Evolutionary conservation across 768 basidiomycete species (phyloP).

Genomic region (Boletus edulis): DNA sequence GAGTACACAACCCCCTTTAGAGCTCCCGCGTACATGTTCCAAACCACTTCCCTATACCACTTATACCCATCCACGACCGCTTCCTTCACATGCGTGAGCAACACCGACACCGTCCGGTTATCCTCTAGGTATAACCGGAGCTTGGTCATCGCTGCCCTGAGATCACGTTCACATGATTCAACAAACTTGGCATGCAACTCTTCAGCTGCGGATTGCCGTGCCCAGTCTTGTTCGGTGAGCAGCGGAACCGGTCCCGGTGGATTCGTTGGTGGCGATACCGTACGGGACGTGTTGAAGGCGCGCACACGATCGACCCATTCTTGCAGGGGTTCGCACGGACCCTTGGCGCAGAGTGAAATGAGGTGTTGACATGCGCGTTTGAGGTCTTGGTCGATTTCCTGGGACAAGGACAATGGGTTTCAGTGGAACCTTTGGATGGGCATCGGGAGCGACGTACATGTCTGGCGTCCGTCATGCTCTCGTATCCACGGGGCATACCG

Average conservation of each 20-base stretch:
- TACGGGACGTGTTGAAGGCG: constrained; percentile 29
- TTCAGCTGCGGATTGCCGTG: constrained; percentile 47
- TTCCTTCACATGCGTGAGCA: constrained; percentile 75
- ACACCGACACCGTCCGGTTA: constrained; percentile 69
- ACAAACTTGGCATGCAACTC: constrained; percentile 55
- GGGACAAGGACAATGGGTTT: not conserved
- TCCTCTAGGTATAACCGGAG: constrained; percentile 81
- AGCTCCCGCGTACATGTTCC: constrained; percentile 44
- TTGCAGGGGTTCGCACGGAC: constrained; percentile 58
- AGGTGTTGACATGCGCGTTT: constrained; percentile 83
- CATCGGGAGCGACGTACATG: constrained; percentile 44
- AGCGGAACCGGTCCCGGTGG: constrained; percentile 17
- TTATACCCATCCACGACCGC: constrained; percentile 74
- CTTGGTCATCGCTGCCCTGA: constrained; percentile 52
- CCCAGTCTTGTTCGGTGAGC: constrained; percentile 45
- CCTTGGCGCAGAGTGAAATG: constrained; percentile 59
- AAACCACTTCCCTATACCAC: constrained; percentile 64
- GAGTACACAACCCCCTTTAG: constrained; percentile 34
- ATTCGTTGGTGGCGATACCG: constrained; percentile 14
- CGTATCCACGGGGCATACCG: constrained; percentile 59
- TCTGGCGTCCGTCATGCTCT: constrained; percentile 68
- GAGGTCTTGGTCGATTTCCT: constrained; percentile 88
- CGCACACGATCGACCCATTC: constrained; percentile 59
- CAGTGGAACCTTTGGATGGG: not conserved
- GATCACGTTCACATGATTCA: constrained; percentile 50